Evolutionary conservation across 202 grass and related monocot species (phyloP).

Genomic region (Setaria viridis): DNA sequence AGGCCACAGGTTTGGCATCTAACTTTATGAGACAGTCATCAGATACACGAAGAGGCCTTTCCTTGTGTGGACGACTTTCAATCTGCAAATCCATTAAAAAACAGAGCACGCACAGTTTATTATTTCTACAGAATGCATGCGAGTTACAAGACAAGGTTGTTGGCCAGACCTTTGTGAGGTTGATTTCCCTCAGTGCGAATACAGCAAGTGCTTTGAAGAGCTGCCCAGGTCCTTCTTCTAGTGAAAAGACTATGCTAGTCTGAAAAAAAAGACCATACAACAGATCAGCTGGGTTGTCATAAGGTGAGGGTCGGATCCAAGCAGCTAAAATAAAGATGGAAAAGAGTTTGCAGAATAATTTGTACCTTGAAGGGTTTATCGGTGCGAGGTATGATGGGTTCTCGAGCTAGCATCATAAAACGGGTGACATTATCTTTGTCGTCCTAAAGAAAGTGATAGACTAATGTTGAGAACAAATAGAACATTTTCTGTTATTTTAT

Average conservation of each 20-base stretch:
- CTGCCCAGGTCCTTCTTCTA: constrained; percentile 87
- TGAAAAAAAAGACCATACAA: constrained; percentile 46
- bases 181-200: constrained; percentile 90
- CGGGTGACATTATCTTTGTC: constrained; percentile 92
- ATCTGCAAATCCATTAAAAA: constrained; percentile 64
- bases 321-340: constrained; percentile 13
- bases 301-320: background rate
- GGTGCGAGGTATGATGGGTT: constrained; percentile 78
- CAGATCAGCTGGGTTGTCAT: constrained; percentile 22
- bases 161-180: constrained; percentile 81
- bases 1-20: constrained; percentile 34
- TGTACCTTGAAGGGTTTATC: constrained; percentile 90
- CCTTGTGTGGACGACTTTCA: constrained; percentile 90
- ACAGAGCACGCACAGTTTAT: constrained; percentile 37
- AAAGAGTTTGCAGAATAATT: constrained; percentile 14
- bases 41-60: constrained; percentile 70
- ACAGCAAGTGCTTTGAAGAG: constrained; percentile 97
- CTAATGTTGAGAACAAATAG: constrained; percentile 35
- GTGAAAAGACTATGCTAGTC: constrained; percentile 98
- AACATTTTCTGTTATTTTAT: constrained; percentile 1
- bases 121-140: constrained; percentile 33
- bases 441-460: constrained; percentile 60
- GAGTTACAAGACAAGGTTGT: constrained; percentile 31
- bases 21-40: constrained; percentile 79
- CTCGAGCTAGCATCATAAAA: constrained; percentile 91